A percentile compares a stretch with the other conserved stretches of the same genome.
phyloP scores from a whole-genome alignment of 176 grass and related monocot genomes.

The Triticum timopheevii region DNA sequence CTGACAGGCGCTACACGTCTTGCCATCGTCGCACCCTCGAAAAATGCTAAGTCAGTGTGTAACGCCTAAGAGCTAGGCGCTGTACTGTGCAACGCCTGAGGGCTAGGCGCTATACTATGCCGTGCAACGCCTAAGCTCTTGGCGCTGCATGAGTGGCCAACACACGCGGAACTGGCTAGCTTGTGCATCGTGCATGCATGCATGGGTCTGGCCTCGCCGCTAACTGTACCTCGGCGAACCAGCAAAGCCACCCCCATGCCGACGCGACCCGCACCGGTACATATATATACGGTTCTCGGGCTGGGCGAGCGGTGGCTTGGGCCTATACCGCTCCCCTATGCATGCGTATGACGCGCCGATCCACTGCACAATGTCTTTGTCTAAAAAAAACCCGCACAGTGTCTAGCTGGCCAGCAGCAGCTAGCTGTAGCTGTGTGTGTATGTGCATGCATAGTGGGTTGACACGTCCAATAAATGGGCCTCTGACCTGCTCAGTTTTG shows the following conservation, averaged over 20 bases:
- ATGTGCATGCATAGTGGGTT: conserved; percentile 17
- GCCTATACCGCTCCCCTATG: background rate
- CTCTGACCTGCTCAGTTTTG: background rate
- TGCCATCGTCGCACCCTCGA: too few species aligned
- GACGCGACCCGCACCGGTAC: background rate
- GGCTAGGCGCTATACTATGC: too few species aligned
- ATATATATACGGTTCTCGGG: background rate
- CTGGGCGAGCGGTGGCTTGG: too few species aligned
- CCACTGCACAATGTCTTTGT: too few species aligned
- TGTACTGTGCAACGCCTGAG: too few species aligned
- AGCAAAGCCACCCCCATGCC: background rate
- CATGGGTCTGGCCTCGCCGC: background rate
- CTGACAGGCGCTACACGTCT: too few species aligned
- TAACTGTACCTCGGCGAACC: background rate
- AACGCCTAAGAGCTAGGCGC: too few species aligned
- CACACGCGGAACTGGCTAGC: background rate
- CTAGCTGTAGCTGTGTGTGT: background rate
- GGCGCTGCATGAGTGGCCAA: too few species aligned
- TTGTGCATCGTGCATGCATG: background rate
- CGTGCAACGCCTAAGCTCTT: too few species aligned
- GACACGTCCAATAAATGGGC: conserved; percentile 17
- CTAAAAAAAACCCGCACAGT: too few species aligned
- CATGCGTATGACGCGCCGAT: background rate
- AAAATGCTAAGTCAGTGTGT: too few species aligned
- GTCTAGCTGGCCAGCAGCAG: background rate